Evolutionary conservation across 805 yeast species (phyloP), one percentile per base, ranked within the genome.

Genomic region (Candida anglica): DNA sequence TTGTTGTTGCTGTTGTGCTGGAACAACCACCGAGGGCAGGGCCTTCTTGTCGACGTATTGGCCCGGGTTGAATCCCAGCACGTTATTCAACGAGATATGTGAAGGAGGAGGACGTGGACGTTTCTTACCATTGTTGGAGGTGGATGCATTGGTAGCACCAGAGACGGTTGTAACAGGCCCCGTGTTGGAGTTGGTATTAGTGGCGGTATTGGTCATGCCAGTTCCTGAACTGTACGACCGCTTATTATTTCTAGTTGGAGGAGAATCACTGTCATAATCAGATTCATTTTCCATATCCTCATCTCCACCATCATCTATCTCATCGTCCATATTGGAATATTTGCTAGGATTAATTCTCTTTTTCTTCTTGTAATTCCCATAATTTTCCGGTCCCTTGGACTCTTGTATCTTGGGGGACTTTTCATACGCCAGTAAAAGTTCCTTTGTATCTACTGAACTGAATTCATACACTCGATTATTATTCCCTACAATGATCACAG

Each of bases 391-490:
- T 15, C 70, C 65, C 50, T 82, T 82, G 10, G 64, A 60, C 50
- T 83, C 91, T 45, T 80, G 63, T 3, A 63, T 81, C 4, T 41
- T 22, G 19, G 43, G 44, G 4, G 42, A 35, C 22, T 32, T 43
- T 25, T 37, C 44, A 37, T 61, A 63, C 3, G 41, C 48, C 13
- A 46, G 40, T 15, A 56, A 41, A 2, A 56, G 27, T 18, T 53
- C 57, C 19, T 53, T 50, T 13, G 87, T 71, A 40, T 80, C 78
- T 13, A 80, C 79, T 3, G 94, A 79, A 6, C 88, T 75, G 53
- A 80, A 91, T 62, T 91, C 96, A 53, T 85, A 88, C 16, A 88
- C 74, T 49, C 83, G 84, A 50, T 86, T 80, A 56, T 81, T 88
- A 48, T 78, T 77, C 14, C 95, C 95, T 23, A 88, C 68, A 17